phyloP scores from a whole-genome alignment of 768 basidiomycete species.

The Rhodotorula paludigena region DNA sequence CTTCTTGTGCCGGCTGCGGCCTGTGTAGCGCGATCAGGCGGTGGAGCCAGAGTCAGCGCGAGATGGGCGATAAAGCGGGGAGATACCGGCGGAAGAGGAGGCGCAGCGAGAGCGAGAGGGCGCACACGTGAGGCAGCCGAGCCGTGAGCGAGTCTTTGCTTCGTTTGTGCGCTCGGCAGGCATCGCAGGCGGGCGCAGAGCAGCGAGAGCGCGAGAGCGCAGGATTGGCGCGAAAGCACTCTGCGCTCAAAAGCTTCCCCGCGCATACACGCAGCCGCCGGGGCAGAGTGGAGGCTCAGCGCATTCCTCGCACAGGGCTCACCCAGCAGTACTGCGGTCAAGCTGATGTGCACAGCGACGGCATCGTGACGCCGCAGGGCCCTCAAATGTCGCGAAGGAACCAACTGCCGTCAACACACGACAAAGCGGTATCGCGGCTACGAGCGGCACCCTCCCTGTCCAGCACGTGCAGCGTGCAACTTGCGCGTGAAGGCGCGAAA shows the following conservation, averaged over 20 bases:
- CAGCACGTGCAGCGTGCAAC: too few relatives aligned
- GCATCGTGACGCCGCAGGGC: too few relatives aligned
- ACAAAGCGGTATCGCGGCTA: too few relatives aligned
- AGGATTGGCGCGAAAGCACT: too few relatives aligned
- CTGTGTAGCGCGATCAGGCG: background rate
- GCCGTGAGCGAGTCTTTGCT: background rate
- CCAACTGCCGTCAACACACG: constrained; percentile 10
- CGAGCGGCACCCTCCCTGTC: too few relatives aligned
- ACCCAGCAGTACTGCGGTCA: too few relatives aligned
- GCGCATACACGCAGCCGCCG: too few relatives aligned
- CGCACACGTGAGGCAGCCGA: constrained; percentile 4
- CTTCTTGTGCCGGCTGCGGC: constrained; percentile 19
- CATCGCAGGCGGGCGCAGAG: background rate
- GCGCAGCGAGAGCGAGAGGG: background rate
- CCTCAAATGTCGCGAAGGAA: constrained; percentile 18
- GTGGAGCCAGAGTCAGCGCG: background rate
- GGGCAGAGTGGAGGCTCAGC: too few relatives aligned
- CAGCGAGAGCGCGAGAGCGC: background rate
- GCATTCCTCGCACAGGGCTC: too few relatives aligned
- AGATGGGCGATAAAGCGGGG: background rate
- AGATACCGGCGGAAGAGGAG: too few relatives aligned
- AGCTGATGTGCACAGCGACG: too few relatives aligned
- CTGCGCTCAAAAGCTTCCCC: background rate
- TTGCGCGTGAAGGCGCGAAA: too few relatives aligned
- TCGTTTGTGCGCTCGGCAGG: background rate